These are phyloP conservation scores for Grigorovia transvaalensis DNA, from an alignment of 805 yeast species.

Conservation along the genomic window DNA sequence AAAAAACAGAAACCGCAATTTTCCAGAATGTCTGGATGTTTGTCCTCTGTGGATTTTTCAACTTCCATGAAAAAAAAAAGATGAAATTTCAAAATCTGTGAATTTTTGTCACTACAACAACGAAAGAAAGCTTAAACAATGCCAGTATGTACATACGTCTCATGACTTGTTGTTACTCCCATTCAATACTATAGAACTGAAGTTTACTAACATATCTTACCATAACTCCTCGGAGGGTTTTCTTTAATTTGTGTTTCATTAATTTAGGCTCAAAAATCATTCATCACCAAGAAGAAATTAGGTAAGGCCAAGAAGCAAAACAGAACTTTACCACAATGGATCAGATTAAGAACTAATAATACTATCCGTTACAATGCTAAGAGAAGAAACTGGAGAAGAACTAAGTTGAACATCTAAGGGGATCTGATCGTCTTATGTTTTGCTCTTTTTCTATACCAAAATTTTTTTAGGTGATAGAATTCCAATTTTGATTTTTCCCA, in stretches of 20 bases:
- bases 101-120: background rate
- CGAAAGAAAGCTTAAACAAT: background rate
- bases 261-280: conserved; percentile 77
- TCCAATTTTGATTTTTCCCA: background rate
- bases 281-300: conserved; percentile 95
- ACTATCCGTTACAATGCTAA: conserved; percentile 97
- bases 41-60: too few species aligned
- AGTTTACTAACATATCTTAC: background rate
- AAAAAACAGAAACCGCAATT: too few species aligned
- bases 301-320: conserved; percentile 98
- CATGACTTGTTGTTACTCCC: too few species aligned
- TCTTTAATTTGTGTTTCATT: background rate
- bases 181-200: background rate
- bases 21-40: too few species aligned
- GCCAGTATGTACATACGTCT: background rate
- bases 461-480: too few species aligned
- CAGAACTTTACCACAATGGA: conserved; percentile 99
- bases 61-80: too few species aligned
- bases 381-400: conserved; percentile 99
- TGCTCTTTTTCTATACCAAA: too few species aligned
- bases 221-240: background rate
- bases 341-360: conserved; percentile 97
- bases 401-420: conserved; percentile 92
- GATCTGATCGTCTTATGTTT: background rate
- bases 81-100: too few species aligned